Evolutionary conservation across 2,329 filamentous ascomycete species (phyloP).

Genomic region (Scopulariopsis brevicaulis): DNA sequence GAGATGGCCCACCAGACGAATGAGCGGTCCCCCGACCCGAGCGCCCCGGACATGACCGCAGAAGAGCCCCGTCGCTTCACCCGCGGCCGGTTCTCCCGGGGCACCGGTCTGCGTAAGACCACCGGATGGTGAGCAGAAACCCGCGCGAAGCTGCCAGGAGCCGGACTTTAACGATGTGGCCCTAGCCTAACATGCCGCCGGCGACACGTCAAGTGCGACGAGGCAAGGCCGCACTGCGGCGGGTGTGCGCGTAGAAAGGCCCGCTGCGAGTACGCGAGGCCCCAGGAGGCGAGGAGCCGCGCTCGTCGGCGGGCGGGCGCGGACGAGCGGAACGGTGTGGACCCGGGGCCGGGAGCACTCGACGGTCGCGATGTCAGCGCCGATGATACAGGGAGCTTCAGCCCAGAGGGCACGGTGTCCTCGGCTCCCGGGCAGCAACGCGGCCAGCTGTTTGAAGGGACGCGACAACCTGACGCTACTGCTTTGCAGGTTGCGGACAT

Average conservation of each 20-base stretch:
- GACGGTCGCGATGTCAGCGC: neutral
- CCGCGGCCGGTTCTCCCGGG: neutral
- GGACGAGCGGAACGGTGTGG: neutral
- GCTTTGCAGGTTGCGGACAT: too few relatives aligned
- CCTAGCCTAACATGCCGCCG: slow-evolving; percentile 7
- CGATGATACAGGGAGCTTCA: neutral
- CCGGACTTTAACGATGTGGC: neutral
- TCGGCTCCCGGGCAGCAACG: neutral
- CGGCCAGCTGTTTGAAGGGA: neutral
- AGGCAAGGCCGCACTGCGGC: slow-evolving; percentile 12
- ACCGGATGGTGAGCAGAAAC: slow-evolving; percentile 6
- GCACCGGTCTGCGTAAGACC: slow-evolving; percentile 6
- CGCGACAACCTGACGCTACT: neutral
- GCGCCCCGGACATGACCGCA: neutral
- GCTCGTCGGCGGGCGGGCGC: neutral
- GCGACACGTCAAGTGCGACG: slow-evolving; percentile 14
- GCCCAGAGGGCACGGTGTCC: too few relatives aligned
- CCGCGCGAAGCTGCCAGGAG: neutral
- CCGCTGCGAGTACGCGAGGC: neutral
- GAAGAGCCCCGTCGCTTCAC: neutral
- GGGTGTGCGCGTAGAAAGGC: slow-evolving; percentile 5
- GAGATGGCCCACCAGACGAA: neutral
- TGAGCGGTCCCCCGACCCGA: neutral
- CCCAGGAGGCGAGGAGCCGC: neutral
- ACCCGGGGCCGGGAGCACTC: neutral